phyloP scores from a whole-genome alignment of 495 filamentous ascomycete genomes.

The Aspergillus funiculosus region DNA sequence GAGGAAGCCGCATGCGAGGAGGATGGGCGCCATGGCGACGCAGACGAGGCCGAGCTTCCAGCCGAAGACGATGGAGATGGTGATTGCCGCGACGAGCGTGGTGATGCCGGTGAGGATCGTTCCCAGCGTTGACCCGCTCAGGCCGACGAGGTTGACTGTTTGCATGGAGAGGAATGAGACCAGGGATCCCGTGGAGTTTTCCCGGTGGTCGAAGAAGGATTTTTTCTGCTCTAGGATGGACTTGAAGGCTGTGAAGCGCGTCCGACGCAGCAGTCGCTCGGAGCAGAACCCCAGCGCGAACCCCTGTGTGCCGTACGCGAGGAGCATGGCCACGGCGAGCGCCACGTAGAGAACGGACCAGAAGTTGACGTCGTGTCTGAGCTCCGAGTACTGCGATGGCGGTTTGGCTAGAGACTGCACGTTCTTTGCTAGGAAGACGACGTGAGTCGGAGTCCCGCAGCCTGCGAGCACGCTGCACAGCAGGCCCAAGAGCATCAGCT shows the following conservation, averaged over 20 bases:
- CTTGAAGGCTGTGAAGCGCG: conserved; percentile 72
- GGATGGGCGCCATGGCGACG: conserved; percentile 66
- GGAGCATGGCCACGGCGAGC: conserved; percentile 64
- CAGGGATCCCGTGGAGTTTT: conserved; percentile 75
- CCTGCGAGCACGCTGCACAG: not conserved
- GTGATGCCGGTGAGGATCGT: conserved; percentile 70
- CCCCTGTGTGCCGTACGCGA: conserved; percentile 63
- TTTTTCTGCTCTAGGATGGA: conserved; percentile 87
- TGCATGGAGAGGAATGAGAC: conserved; percentile 78
- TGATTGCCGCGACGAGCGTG: conserved; percentile 63
- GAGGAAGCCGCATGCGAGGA: conserved; percentile 75
- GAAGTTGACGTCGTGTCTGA: not conserved
- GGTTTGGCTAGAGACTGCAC: not conserved
- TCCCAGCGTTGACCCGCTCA: conserved; percentile 75
- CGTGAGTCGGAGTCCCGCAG: not conserved
- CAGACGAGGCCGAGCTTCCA: conserved; percentile 92
- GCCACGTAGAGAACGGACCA: too few relatives aligned
- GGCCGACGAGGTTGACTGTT: conserved; percentile 73
- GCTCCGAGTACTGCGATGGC: not conserved
- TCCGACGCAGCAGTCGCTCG: conserved; percentile 72
- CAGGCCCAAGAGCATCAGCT: not conserved
- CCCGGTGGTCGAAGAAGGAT: conserved; percentile 75
- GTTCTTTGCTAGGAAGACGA: not conserved
- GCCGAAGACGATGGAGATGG: conserved; percentile 61
- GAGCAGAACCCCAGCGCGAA: conserved; percentile 75